Evolutionary conservation across 202 grass and related monocot genomes (phyloP).

Genomic region (Bolboschoenoplectus hybrid): DNA sequence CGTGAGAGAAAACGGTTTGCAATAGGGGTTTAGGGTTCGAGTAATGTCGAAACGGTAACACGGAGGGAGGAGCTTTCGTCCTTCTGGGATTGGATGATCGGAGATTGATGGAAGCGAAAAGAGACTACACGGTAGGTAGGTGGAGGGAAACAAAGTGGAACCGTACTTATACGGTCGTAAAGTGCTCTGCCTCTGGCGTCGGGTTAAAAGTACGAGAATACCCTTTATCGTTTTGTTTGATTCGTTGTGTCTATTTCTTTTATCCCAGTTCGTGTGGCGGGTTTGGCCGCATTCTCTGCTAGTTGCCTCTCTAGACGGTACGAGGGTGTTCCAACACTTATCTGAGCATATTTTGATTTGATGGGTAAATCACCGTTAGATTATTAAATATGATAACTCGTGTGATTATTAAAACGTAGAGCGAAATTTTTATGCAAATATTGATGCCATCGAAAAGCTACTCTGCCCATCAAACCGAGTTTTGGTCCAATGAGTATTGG

Average conservation of each 20-base stretch:
- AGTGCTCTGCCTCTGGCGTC: neutral
- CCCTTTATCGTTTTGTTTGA: neutral
- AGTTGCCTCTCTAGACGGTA: neutral
- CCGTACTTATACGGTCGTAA: slow-evolving; percentile 4
- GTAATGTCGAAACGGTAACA: neutral
- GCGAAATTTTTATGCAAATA: too few species aligned
- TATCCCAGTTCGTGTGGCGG: neutral
- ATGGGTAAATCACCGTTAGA: too few species aligned
- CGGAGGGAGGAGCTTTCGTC: neutral
- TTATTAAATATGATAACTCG: too few species aligned
- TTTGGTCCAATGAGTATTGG: too few species aligned
- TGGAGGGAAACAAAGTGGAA: slow-evolving; percentile 14
- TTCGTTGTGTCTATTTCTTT: neutral
- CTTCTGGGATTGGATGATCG: neutral
- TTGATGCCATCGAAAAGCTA: too few species aligned
- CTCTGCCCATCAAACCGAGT: neutral
- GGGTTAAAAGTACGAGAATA: neutral
- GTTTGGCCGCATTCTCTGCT: neutral
- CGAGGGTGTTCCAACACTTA: neutral
- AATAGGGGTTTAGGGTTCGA: slow-evolving; percentile 5
- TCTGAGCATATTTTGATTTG: too few species aligned
- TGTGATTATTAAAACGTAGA: too few species aligned
- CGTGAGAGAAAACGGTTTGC: neutral
- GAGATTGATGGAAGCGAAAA: neutral
- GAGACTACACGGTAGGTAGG: neutral